Percentiles rank a stretch among this genome's conserved stretches.
Evolutionary conservation across 2,329 filamentous ascomycete genomes (phyloP).

Genomic region (Penicillium sumatraense): DNA sequence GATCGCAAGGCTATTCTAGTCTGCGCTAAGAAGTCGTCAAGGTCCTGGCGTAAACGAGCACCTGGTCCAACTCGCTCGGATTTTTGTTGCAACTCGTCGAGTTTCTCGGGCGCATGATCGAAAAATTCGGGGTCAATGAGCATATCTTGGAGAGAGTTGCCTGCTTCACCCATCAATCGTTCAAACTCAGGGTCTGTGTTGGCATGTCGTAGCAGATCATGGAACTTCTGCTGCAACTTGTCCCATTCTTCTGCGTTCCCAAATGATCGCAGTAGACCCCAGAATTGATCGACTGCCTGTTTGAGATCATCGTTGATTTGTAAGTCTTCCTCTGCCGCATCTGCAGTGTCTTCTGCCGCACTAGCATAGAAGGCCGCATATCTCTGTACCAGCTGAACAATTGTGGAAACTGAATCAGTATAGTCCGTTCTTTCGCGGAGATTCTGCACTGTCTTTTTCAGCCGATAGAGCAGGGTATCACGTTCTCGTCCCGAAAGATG

Average conservation of each 20-base stretch:
- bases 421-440: constrained; percentile 81
- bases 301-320: constrained; percentile 76
- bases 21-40: constrained; percentile 74
- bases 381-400: constrained; percentile 75
- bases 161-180: constrained; percentile 72
- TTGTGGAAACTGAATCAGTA: constrained; percentile 78
- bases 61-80: constrained; percentile 64
- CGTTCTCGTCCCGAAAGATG: constrained; percentile 75
- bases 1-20: constrained; percentile 69
- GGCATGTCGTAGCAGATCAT: constrained; percentile 73
- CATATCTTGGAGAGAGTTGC: constrained; percentile 76
- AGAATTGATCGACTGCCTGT: constrained; percentile 76
- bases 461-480: constrained; percentile 71
- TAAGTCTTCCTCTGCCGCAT: constrained; percentile 71
- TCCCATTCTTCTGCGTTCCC: constrained; percentile 77
- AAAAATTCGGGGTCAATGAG: constrained; percentile 87
- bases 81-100: constrained; percentile 63
- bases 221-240: constrained; percentile 69
- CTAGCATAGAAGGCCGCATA: constrained; percentile 80
- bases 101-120: constrained; percentile 71
- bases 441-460: constrained; percentile 76
- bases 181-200: constrained; percentile 83
- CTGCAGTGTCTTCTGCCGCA: constrained; percentile 68
- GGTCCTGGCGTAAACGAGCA: constrained; percentile 71
- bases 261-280: constrained; percentile 78